Percentiles rank a stretch among this genome's conserved stretches.
Conservation (phyloP, 345 rosid genomes). For the Salix dunnii region DNA sequence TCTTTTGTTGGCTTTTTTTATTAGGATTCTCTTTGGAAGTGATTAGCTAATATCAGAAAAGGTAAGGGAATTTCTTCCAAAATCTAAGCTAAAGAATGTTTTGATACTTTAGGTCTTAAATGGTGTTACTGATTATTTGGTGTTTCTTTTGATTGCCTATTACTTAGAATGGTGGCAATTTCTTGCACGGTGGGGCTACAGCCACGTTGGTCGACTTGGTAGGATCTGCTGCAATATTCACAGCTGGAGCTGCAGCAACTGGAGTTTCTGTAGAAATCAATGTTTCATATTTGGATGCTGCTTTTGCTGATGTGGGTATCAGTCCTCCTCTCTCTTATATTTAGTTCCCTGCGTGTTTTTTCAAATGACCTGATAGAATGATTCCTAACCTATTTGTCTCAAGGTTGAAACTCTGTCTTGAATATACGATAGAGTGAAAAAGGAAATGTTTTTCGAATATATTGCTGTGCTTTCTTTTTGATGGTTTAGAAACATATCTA, state of each 20-base stretch:
- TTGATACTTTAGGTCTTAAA: neutral
- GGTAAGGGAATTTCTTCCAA: neutral
- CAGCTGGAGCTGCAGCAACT: conserved; percentile 39
- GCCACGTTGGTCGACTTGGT: conserved; percentile 82
- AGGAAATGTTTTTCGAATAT: neutral
- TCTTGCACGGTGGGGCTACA: conserved; percentile 96
- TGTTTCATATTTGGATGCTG: conserved; percentile 84
- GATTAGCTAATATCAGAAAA: neutral
- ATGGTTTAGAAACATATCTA: too few relatives aligned
- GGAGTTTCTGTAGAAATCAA: conserved; percentile 91
- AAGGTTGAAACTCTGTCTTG: too few relatives aligned
- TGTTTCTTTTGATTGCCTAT: neutral
- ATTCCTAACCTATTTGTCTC: too few relatives aligned
- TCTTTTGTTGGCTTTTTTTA: too few relatives aligned
- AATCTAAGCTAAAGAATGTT: neutral
- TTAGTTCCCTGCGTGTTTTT: neutral
- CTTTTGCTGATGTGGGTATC: conserved; percentile 55
- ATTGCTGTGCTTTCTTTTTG: too few relatives aligned
- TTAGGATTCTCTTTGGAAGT: neutral
- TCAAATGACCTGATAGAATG: neutral
- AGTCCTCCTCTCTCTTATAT: neutral
- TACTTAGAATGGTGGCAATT: conserved; percentile 69
- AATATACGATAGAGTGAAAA: too few relatives aligned
- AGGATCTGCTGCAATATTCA: conserved; percentile 69
- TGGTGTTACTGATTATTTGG: neutral